phyloP scores from a whole-genome alignment of 2,329 filamentous ascomycete genomes.

The Monilinia fructicola region DNA sequence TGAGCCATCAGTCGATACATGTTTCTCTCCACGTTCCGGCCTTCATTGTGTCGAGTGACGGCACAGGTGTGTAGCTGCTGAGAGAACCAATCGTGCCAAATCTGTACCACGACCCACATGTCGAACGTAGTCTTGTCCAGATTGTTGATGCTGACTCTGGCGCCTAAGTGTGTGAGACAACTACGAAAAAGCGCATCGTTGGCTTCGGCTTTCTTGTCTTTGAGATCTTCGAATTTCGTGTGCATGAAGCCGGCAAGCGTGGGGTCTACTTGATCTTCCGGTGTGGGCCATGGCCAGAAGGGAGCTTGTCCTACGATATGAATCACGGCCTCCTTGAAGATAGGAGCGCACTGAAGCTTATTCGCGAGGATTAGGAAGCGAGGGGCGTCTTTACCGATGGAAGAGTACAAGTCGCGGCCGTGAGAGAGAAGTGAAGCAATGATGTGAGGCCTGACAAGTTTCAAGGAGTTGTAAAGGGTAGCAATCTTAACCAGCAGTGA shows the following conservation, averaged over 20 bases:
- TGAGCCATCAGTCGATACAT: constrained; percentile 32
- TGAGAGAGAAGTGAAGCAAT: constrained; percentile 25
- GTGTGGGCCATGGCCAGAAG: constrained; percentile 27
- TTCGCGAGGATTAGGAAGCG: constrained; percentile 31
- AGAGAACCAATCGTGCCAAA: constrained; percentile 37
- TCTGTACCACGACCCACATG: constrained; percentile 29
- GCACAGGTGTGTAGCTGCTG: constrained; percentile 16
- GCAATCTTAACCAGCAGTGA: constrained; percentile 26
- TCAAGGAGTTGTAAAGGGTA: constrained; percentile 20
- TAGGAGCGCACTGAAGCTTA: constrained; percentile 26
- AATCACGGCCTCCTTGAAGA: constrained; percentile 35
- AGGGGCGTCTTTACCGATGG: constrained; percentile 28
- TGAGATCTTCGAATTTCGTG: constrained; percentile 26
- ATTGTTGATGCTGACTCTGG: constrained; percentile 15
- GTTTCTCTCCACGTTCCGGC: not conserved
- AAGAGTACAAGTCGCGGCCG: constrained; percentile 27
- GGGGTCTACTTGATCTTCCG: not conserved
- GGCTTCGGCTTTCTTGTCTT: constrained; percentile 18
- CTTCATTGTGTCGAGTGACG: not conserved
- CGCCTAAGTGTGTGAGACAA: constrained; percentile 20
- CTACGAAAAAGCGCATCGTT: constrained; percentile 28
- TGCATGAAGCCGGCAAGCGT: constrained; percentile 23
- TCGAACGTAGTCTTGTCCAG: constrained; percentile 33
- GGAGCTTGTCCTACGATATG: constrained; percentile 34
- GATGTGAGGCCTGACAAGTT: constrained; percentile 25